These are phyloP conservation scores for Fusarium cyanostomum DNA, from an alignment of 2,329 filamentous ascomycete species.

Conservation along the genomic window DNA sequence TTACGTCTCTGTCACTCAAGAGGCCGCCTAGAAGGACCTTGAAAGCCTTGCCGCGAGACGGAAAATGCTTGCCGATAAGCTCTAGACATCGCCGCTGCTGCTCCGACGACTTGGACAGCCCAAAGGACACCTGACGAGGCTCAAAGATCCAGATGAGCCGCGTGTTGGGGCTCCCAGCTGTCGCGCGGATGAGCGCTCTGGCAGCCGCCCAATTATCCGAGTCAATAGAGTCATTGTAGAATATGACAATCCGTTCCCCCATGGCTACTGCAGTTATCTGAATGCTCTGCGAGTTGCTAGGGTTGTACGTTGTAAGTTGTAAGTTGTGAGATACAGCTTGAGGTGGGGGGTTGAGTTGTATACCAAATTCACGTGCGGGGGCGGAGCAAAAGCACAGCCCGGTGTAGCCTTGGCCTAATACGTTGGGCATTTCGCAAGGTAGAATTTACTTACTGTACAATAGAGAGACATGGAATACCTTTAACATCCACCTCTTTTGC, in stretches of 20 bases:
- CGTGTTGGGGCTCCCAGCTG: conserved; percentile 9
- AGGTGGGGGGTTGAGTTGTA: no score
- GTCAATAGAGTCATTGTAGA: conserved; percentile 42
- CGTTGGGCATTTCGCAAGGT: no score
- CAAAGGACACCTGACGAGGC: conserved; percentile 39
- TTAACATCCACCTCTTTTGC: no score
- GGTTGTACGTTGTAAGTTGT: no score
- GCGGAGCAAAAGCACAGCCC: no score
- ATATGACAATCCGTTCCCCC: conserved; percentile 36
- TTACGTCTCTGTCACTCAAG: conserved; percentile 26
- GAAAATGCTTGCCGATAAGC: conserved; percentile 31
- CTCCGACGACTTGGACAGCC: conserved; percentile 25
- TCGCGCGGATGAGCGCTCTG: conserved; percentile 31
- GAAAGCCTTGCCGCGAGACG: conserved; percentile 17
- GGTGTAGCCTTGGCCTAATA: no score
- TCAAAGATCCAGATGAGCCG: conserved; percentile 39
- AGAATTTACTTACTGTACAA: no score
- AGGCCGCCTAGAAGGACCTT: conserved; percentile 38
- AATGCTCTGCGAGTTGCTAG: no score
- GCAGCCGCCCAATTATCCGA: conserved; percentile 41
- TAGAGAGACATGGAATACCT: no score
- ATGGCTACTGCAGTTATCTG: not conserved
- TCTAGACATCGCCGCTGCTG: conserved; percentile 23
- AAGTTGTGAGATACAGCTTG: no score
- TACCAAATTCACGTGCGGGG: no score